Percentiles rank a stretch among this genome's conserved stretches.
Evolutionary conservation across 306 rosid species (phyloP).

Genomic region (Gynostemma pentaphyllum): DNA sequence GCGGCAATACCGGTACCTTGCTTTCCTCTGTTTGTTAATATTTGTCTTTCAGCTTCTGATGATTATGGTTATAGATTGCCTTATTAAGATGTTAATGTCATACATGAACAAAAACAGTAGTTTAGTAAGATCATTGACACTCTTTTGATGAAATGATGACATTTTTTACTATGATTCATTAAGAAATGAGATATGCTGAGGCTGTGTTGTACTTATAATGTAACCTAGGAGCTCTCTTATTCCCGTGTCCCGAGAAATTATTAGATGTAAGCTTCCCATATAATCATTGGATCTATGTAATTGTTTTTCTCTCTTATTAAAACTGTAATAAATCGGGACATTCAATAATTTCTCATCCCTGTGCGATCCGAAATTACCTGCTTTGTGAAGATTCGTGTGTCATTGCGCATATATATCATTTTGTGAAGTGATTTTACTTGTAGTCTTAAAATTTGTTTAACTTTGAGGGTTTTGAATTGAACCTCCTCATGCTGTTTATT

Average conservation of each 20-base stretch:
- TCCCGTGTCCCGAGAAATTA: too few relatives aligned
- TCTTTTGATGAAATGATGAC: neutral
- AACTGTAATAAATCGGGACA: too few relatives aligned
- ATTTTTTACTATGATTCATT: neutral
- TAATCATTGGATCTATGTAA: too few relatives aligned
- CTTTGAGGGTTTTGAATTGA: neutral
- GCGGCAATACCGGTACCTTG: conserved; percentile 1
- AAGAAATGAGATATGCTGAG: neutral
- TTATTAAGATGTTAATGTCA: neutral
- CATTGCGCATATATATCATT: neutral
- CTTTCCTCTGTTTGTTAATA: neutral
- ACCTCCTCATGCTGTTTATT: too few relatives aligned
- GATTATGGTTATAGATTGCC: neutral
- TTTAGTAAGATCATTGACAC: neutral
- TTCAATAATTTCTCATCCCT: too few relatives aligned
- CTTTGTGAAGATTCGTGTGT: neutral
- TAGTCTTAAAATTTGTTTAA: neutral
- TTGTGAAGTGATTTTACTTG: neutral
- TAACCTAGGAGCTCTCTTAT: too few relatives aligned
- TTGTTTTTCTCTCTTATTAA: too few relatives aligned
- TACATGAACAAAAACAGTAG: neutral
- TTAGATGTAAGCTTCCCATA: too few relatives aligned
- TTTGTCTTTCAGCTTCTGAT: neutral
- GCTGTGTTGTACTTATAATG: too few relatives aligned
- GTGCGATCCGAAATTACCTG: too few relatives aligned